phyloP scores from a whole-genome alignment of 768 basidiomycete genomes.

The Mycena venus region DNA sequence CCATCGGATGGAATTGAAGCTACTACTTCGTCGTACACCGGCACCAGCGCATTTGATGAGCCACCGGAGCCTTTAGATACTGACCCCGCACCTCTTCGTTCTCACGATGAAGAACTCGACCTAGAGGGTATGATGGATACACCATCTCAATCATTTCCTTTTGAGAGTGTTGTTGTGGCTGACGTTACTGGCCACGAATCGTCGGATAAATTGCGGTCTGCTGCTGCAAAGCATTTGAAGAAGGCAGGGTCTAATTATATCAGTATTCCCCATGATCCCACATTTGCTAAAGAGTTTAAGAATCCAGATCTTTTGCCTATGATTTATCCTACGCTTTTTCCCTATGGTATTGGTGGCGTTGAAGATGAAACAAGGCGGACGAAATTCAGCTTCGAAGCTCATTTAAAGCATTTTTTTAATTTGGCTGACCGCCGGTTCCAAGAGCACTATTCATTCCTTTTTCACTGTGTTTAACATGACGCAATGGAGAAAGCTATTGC shows the following conservation, averaged over 20 bases:
- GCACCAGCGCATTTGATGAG: too few species aligned
- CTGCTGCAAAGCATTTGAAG: neutral
- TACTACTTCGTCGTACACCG: neutral
- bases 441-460: constrained; percentile 3
- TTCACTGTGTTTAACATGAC: constrained; percentile 17
- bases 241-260: neutral
- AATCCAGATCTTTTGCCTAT: neutral
- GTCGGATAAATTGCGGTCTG: neutral
- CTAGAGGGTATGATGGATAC: too few species aligned
- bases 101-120: too few species aligned
- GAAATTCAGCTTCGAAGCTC: neutral
- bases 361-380: neutral
- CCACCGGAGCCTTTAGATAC: too few species aligned
- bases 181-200: neutral
- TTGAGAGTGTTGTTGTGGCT: constrained; percentile 1
- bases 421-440: neutral
- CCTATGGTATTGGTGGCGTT: constrained; percentile 2
- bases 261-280: neutral
- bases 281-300: neutral
- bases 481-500: neutral
- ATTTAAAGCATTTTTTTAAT: neutral
- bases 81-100: too few species aligned
- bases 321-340: constrained; percentile 13
- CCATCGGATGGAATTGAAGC: neutral
- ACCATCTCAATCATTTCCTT: neutral